Conservation (phyloP, 208 protist genomes). For the Crithidia sp. region DNA sequence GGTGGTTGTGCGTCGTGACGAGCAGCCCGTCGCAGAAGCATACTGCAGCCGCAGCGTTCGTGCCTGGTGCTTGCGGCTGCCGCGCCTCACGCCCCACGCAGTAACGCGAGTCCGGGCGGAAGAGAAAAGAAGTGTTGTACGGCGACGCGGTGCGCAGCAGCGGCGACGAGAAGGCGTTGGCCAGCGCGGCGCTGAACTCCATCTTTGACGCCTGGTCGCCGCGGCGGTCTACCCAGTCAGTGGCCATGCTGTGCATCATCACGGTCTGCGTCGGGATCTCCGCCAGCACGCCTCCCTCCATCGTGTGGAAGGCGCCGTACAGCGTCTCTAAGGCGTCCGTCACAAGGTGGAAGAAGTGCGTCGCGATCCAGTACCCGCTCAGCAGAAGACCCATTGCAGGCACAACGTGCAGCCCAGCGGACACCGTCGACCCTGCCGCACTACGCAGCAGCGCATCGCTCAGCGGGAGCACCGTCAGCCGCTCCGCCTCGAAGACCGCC, state of each 20-base stretch:
- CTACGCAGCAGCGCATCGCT: constrained; percentile 12
- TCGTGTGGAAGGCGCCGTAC: constrained; percentile 16
- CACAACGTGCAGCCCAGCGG: constrained; percentile 17
- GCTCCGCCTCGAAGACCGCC: constrained; percentile 11
- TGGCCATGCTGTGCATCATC: constrained; percentile 19
- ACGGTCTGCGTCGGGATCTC: constrained; percentile 34
- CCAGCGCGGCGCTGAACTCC: constrained; percentile 32
- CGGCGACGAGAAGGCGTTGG: constrained; percentile 36
- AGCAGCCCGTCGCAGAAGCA: constrained; percentile 41
- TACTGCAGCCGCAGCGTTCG: constrained; percentile 3
- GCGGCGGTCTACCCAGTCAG: constrained; percentile 25
- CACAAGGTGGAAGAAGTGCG: constrained; percentile 38
- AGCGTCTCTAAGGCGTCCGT: constrained; percentile 36
- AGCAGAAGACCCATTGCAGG: constrained; percentile 34
- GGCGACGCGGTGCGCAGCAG: constrained; percentile 14
- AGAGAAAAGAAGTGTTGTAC: constrained; percentile 38
- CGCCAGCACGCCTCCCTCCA: constrained; percentile 26
- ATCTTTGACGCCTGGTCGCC: constrained; percentile 23
- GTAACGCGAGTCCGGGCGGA: constrained; percentile 17
- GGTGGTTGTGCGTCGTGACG: constrained; percentile 14
- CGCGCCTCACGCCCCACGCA: constrained; percentile 19
- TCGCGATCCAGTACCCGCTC: constrained; percentile 28
- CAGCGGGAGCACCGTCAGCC: constrained; percentile 17
- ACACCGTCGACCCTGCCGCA: neutral
- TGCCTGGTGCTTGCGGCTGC: neutral